These are phyloP conservation scores for Hamamelis virginiana DNA, from an alignment of 164 flowering plant genomes.

Conservation along the genomic window DNA sequence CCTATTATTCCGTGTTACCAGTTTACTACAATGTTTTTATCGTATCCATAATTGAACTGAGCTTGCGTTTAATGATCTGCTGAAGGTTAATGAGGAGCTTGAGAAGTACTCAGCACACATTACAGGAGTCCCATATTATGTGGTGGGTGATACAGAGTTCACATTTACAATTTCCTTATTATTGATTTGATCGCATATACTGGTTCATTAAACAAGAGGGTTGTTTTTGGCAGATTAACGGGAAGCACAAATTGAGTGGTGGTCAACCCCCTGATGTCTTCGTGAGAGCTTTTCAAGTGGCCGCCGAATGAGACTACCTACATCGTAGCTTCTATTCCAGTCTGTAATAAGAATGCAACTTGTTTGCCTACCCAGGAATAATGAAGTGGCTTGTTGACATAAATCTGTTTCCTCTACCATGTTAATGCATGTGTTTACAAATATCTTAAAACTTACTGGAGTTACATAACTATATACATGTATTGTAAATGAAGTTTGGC, in stretches of 20 bases:
- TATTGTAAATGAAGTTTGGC: not conserved
- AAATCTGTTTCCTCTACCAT: not conserved
- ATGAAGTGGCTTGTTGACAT: not conserved
- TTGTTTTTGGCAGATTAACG: conserved; percentile 61
- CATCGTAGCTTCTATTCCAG: not conserved
- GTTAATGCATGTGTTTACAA: not conserved
- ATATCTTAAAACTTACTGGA: not conserved
- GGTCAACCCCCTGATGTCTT: conserved; percentile 87
- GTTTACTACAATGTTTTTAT: not conserved
- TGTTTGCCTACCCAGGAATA: not conserved
- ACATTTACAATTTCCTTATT: not conserved
- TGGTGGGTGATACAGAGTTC: conserved; percentile 46
- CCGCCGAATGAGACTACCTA: conserved; percentile 27
- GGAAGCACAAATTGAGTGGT: conserved; percentile 67
- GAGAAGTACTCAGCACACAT: conserved; percentile 52
- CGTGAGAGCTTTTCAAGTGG: conserved; percentile 61
- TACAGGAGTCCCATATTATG: conserved; percentile 74
- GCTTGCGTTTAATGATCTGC: conserved; percentile 7
- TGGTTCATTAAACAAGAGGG: not conserved
- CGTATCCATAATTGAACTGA: conserved; percentile 5
- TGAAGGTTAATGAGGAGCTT: conserved; percentile 73
- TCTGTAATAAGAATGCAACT: not conserved
- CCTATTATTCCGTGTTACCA: too few relatives aligned
- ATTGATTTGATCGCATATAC: not conserved
- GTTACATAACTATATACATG: not conserved